These are phyloP conservation scores for Pezicula neosporulosa DNA, from an alignment of 2,329 filamentous ascomycete species.

Conservation along the genomic window DNA sequence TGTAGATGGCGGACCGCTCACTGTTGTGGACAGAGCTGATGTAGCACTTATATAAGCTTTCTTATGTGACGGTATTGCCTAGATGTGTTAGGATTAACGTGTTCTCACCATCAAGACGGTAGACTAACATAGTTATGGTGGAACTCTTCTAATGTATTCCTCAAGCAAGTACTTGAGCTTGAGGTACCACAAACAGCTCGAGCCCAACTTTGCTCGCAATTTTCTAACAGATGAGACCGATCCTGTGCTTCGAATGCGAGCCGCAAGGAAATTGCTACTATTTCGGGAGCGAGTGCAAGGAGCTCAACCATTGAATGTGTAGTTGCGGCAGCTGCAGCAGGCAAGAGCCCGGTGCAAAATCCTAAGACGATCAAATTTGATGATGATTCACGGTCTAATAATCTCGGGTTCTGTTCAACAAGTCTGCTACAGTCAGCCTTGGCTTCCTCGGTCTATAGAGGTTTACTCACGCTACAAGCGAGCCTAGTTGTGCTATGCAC, in stretches of 20 bases:
- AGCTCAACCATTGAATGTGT: constrained; percentile 8
- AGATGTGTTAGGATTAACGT: background rate
- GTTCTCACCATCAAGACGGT: background rate
- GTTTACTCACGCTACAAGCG: background rate
- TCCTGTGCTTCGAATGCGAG: constrained; percentile 11
- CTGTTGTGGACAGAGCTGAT: background rate
- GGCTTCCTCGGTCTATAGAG: background rate
- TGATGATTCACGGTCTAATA: background rate
- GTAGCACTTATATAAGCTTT: constrained; percentile 4
- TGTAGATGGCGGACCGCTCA: constrained; percentile 8
- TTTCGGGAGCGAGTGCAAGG: background rate
- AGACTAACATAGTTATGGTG: constrained; percentile 1
- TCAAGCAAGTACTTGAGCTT: constrained; percentile 1
- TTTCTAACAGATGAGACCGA: constrained; percentile 11
- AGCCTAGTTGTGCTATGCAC: background rate
- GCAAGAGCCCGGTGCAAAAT: constrained; percentile 17
- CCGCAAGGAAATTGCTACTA: constrained; percentile 11
- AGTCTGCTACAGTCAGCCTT: background rate
- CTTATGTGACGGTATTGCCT: constrained; percentile 4
- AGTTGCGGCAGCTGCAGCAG: constrained; percentile 10
- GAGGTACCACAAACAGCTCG: constrained; percentile 4
- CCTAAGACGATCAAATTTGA: constrained; percentile 3
- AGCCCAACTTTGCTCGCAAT: background rate
- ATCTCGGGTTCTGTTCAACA: background rate
- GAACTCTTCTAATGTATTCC: background rate